Evolutionary conservation across 139 green algal species (phyloP), one percentile per base, ranked within the genome.

Genomic region (Helicosporidium sp.): DNA sequence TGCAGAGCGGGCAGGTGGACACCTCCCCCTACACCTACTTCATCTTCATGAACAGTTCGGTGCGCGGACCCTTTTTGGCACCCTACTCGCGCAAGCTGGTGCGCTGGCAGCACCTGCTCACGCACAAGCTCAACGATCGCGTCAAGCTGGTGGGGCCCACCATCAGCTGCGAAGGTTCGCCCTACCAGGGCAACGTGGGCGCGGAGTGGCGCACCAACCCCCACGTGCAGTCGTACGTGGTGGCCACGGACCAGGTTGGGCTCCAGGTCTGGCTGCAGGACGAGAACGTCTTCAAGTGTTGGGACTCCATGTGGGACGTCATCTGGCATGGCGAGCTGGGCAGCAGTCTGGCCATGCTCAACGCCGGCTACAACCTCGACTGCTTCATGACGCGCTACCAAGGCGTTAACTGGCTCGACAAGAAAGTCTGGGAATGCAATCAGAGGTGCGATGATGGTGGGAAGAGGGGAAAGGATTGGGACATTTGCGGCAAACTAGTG

Each of bases 21-120:
- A 26, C 49, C 26, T 24, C 15, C 5, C 7, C 46, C 6, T 80
- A 74, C 55, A 51, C 45, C 5, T 77, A 64, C 52, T 82, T 82
- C 54, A 67, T 85, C 42, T 78, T 85, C 45, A 75, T 82, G 39
- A 85, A 85, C 55, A 74, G 52, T 16, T 72, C 55, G 15, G 76
- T 85, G 12, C 31, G 73, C 22, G 76, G 76, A 5, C 76, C 76
- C 2, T 85, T 70, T 26, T 25, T 80, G 1, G 70, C 76, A 0
- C 23, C 68, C 2, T 84, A 84, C 33, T 49, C 61, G 37, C 54
- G 78, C 69, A 62, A 58, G 10, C 29, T 20, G 2, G 31, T 75
- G 13, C 70, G 66, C 22, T 84, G 75, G 75, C 74, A 74, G 15
- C 54, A 68, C 17, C 55, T 73, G 7, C 66, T 84, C 23, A 58